phyloP scores from a whole-genome alignment of 1,139 yeast genomes.

The Taiozyma sp. region DNA sequence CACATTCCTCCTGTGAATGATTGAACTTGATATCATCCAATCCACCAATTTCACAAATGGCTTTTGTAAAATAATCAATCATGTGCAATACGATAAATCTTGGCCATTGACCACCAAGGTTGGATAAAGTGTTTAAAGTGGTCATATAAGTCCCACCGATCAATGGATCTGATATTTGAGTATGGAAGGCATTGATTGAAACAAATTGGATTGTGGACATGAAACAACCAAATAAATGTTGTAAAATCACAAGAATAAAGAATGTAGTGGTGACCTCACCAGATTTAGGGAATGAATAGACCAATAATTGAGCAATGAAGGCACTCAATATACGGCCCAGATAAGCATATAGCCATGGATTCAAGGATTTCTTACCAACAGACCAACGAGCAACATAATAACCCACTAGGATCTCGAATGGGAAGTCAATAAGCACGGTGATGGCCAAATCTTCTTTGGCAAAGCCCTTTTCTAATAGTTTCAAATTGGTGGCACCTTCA shows the following conservation, averaged over 20 bases:
- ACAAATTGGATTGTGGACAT: slow-evolving; percentile 96
- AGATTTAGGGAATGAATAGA: slow-evolving; percentile 61
- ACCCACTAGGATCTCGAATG: slow-evolving; percentile 92
- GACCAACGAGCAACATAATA: slow-evolving; percentile 97
- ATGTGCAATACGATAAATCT: slow-evolving; percentile 66
- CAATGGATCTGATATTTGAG: slow-evolving; percentile 89
- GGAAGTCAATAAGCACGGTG: slow-evolving; percentile 90
- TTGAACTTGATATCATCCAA: slow-evolving; percentile 33
- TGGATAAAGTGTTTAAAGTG: slow-evolving; percentile 82
- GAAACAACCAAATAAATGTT: slow-evolving; percentile 81
- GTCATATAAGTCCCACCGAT: slow-evolving; percentile 99
- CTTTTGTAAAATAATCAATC: slow-evolving; percentile 71
- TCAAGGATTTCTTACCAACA: slow-evolving; percentile 59
- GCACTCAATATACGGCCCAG: slow-evolving; percentile 83
- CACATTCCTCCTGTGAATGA: slow-evolving; percentile 44
- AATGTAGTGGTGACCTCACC: slow-evolving; percentile 33
- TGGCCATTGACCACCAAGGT: slow-evolving; percentile 99
- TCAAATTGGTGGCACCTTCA: slow-evolving; percentile 92
- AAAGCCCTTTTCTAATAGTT: slow-evolving; percentile 87
- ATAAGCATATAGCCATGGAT: slow-evolving; percentile 89
- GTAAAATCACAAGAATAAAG: slow-evolving; percentile 66
- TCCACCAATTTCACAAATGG: slow-evolving; percentile 40
- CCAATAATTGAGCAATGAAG: slow-evolving; percentile 64
- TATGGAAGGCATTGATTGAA: slow-evolving; percentile 90
- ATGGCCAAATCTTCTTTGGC: slow-evolving; percentile 91